Evolutionary conservation across 495 filamentous ascomycete species (phyloP).

Genomic region (Darksidea phi): DNA sequence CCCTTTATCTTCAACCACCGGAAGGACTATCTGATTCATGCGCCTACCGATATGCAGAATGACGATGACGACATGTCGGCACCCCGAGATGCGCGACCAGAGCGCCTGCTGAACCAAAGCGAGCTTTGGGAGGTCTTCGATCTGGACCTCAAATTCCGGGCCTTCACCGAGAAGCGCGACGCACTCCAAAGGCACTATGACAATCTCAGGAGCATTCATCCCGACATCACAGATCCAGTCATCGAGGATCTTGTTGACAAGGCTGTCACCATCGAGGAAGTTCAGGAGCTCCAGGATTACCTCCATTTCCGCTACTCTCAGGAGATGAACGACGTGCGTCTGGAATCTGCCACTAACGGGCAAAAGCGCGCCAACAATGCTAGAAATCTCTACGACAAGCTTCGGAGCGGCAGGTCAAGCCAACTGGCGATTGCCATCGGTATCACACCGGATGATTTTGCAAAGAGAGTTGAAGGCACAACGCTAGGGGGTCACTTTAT

Average conservation of each 20-base stretch:
- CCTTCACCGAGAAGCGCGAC: slow-evolving; percentile 83
- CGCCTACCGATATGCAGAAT: slow-evolving; percentile 68
- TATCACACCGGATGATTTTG: slow-evolving; percentile 83
- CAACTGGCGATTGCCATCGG: slow-evolving; percentile 84
- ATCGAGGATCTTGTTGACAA: slow-evolving; percentile 76
- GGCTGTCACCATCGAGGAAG: slow-evolving; percentile 81
- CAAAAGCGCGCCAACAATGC: slow-evolving; percentile 80
- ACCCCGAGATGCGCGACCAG: slow-evolving; percentile 63
- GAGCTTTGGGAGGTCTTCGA: slow-evolving; percentile 95
- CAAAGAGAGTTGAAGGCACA: slow-evolving; percentile 75
- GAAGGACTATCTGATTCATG: slow-evolving; percentile 95
- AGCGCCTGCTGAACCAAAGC: slow-evolving; percentile 86
- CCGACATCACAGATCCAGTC: slow-evolving; percentile 56
- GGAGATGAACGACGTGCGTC: slow-evolving; percentile 70
- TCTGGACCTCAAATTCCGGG: slow-evolving; percentile 88
- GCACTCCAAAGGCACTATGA: slow-evolving; percentile 75
- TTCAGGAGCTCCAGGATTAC: slow-evolving; percentile 96
- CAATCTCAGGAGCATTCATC: slow-evolving; percentile 58
- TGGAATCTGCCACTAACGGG: slow-evolving; percentile 53
- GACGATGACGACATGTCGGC: slow-evolving; percentile 53
- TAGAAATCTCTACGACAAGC: slow-evolving; percentile 72
- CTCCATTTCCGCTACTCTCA: slow-evolving; percentile 90
- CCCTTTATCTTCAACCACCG: slow-evolving; percentile 98
- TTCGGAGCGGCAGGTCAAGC: slow-evolving; percentile 75
- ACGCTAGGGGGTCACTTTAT: slow-evolving; percentile 67